Base-by-base conservation (phyloP, 1,284 basidiomycete species). In the Boletus smithii region DNA sequence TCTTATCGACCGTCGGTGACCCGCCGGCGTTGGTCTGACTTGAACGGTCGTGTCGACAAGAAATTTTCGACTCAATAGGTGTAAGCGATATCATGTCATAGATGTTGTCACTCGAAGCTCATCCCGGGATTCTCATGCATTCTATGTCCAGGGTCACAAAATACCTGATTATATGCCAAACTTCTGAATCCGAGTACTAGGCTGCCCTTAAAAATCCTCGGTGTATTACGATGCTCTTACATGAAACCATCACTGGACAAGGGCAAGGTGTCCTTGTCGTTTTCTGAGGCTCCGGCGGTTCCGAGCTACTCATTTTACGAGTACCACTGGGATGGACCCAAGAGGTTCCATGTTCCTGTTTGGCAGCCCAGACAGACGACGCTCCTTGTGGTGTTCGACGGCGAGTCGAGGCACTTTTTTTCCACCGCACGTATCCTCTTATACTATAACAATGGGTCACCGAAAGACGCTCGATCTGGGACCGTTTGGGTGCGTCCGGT, bases 291-390 rank as follows among this genome's bases (percentile, higher is more conserved):
- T 23, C 20, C 34, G 14, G 5, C 14, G 4, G 16, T 34, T 27
- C 49, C 43, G 5, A 46, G 46, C 30, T 48, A 44, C 41, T 57
- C 55, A 11, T 33, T 63, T 9, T 57, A 61, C 3, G 60, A 63
- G 17, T 50, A 56, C 29, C 46, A 63, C 34, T 60, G 56, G 60
- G 59, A 63, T 9, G 60, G 59, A 17, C 60, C 60, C 3, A 61
- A 45, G 31, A 59, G 59, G 13, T 14, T 30, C 13, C 53, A 57
- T 13, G 35, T 61, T 38, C 60, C 60, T 8, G 53, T 59, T 13
- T 61, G 50, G 56, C 56, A 63, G 20, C 59, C 61, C n/a, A 54
- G 61, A 22, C 49, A 57, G 43, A 61, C 60, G 13, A 59, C 58
- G 10, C 46, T 63, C 13, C 35, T 44, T 35, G 55, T 59, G 2